These are phyloP conservation scores for Zasmidium citrigriseum DNA, from an alignment of 2,329 filamentous ascomycete species.

Conservation along the genomic window DNA sequence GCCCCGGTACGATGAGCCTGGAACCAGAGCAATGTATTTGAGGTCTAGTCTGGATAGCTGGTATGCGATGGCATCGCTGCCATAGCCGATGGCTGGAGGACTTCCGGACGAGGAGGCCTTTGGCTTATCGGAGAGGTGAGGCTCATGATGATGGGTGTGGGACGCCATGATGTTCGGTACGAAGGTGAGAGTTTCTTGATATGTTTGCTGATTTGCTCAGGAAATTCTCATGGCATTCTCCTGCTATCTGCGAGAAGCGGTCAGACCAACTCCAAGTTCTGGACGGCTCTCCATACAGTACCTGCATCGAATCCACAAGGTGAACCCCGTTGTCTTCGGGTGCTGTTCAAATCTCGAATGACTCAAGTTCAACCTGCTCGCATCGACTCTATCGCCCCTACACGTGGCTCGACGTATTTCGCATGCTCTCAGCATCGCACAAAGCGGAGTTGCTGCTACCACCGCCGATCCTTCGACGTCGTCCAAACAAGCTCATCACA, in stretches of 20 bases:
- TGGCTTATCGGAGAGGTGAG: slow-evolving; percentile 2
- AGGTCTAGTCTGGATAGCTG: slow-evolving; percentile 21
- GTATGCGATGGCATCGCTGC: slow-evolving; percentile 17
- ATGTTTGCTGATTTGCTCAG: background rate
- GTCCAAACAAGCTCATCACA: background rate
- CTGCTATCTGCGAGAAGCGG: background rate
- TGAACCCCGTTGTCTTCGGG: background rate
- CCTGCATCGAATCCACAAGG: background rate
- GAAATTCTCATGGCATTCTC: background rate
- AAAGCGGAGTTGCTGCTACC: background rate
- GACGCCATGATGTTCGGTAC: background rate
- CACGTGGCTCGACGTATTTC: background rate
- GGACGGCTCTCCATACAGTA: background rate
- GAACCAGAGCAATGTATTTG: slow-evolving; percentile 22
- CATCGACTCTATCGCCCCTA: background rate
- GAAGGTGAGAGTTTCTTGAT: background rate
- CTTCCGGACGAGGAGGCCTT: background rate
- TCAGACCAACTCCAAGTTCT: background rate
- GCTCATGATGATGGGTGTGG: background rate
- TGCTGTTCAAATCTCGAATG: background rate
- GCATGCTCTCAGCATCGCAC: background rate
- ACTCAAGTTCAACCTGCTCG: background rate
- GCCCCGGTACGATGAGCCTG: slow-evolving; percentile 23
- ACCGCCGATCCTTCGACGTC: background rate
- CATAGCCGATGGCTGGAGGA: slow-evolving; percentile 2